phyloP scores from a whole-genome alignment of 306 rosid species.

The Prunus campanulata region DNA sequence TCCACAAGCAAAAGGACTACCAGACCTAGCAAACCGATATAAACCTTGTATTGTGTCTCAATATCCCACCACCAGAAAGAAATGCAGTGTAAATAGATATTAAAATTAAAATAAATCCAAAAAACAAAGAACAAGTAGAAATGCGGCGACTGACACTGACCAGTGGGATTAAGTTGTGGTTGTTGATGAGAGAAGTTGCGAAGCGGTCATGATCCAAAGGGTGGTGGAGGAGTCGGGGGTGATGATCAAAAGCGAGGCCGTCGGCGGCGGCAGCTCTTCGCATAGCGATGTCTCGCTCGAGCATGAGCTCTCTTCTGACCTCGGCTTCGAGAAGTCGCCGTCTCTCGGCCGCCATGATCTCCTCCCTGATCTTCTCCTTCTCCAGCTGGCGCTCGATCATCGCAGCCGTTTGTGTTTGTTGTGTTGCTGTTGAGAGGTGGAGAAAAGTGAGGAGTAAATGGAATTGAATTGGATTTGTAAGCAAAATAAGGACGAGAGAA shows the following conservation, averaged over 20 bases:
- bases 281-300: conserved; percentile 35
- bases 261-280: conserved; percentile 2
- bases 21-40: conserved; percentile 6
- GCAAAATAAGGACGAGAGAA: no score
- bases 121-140: background rate
- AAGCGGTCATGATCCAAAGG: conserved; percentile 3
- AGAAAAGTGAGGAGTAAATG: no score
- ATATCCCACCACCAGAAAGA: background rate
- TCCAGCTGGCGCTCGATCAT: conserved; percentile 35
- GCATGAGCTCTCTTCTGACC: conserved; percentile 47
- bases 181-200: background rate
- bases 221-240: conserved; percentile 3
- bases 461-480: no score
- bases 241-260: conserved; percentile 1
- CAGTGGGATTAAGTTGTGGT: conserved; percentile 38
- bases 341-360: conserved; percentile 38
- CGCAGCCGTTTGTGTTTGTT: no score
- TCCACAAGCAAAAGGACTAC: conserved; percentile 10
- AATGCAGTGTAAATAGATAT: background rate
- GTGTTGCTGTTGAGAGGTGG: no score
- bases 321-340: conserved; percentile 48
- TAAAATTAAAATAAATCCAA: background rate
- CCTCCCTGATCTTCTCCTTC: conserved; percentile 44
- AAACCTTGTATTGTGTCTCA: background rate
- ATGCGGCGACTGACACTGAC: conserved; percentile 30